Percentiles rank a stretch among this genome's conserved stretches.
phyloP scores from a whole-genome alignment of 2,329 filamentous ascomycete genomes.

The Paracorniculantispora psalliotae region DNA sequence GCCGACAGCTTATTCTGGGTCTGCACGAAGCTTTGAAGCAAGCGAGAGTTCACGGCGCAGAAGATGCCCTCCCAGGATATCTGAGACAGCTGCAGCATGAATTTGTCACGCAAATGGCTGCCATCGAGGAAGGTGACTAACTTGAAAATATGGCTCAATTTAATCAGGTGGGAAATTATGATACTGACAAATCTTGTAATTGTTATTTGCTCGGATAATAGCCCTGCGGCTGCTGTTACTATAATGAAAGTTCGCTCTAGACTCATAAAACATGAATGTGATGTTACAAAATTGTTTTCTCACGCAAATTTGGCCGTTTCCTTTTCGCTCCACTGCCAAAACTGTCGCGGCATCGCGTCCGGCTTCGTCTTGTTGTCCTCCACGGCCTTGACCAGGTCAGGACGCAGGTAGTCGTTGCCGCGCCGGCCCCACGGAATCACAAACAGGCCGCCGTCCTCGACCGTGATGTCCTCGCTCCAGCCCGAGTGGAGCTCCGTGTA shows the following conservation, averaged over 20 bases:
- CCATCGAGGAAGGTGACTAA: slow-evolving; percentile 2
- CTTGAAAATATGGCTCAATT: not conserved
- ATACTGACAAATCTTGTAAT: too few relatives aligned
- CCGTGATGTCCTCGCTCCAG: slow-evolving; percentile 29
- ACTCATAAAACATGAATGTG: not conserved
- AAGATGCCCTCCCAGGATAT: slow-evolving; percentile 58
- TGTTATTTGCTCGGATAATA: not conserved
- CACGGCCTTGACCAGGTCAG: slow-evolving; percentile 21
- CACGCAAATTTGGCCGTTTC: slow-evolving; percentile 20
- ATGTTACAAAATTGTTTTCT: not conserved
- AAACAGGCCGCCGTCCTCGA: slow-evolving; percentile 23
- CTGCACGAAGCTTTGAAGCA: slow-evolving; percentile 69
- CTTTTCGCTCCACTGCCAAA: slow-evolving; percentile 32
- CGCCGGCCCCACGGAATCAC: slow-evolving; percentile 12
- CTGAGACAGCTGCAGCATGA: slow-evolving; percentile 46
- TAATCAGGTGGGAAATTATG: too few relatives aligned
- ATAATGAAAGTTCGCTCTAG: not conserved
- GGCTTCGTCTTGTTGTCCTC: slow-evolving; percentile 25
- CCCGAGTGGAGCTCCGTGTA: slow-evolving; percentile 15
- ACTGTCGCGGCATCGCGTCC: slow-evolving; percentile 24
- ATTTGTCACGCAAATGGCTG: slow-evolving; percentile 12
- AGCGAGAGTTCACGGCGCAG: slow-evolving; percentile 57
- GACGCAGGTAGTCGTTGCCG: slow-evolving; percentile 26
- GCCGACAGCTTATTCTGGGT: slow-evolving; percentile 67
- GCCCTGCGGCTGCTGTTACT: not conserved